Conservation (phyloP, 2,329 filamentous ascomycete species). For the Bipolaris sorokiniana region DNA sequence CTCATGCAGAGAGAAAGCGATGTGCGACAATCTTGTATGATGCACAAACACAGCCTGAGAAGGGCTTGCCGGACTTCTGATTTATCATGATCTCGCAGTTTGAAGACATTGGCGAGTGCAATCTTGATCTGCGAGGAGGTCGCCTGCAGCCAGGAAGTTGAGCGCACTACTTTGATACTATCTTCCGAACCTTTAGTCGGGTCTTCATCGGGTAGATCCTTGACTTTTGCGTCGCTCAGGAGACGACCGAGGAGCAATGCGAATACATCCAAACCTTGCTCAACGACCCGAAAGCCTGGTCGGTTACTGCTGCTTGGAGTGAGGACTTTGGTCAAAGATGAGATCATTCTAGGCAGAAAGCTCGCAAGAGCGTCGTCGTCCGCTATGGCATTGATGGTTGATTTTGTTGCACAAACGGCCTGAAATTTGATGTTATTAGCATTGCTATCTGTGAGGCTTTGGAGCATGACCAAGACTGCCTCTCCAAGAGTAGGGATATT, state of each 20-base stretch:
- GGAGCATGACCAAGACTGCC: slow-evolving; percentile 78
- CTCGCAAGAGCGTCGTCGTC: slow-evolving; percentile 79
- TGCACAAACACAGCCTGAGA: slow-evolving; percentile 71
- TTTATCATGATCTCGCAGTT: slow-evolving; percentile 73
- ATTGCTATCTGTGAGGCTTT: slow-evolving; percentile 69
- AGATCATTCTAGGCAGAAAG: slow-evolving; percentile 88
- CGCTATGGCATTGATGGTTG: slow-evolving; percentile 68
- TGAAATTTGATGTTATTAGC: slow-evolving; percentile 73
- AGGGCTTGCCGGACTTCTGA: slow-evolving; percentile 71
- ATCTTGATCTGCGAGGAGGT: slow-evolving; percentile 82
- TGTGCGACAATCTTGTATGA: slow-evolving; percentile 78
- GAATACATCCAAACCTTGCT: slow-evolving; percentile 66
- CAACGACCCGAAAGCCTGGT: slow-evolving; percentile 68
- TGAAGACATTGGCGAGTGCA: slow-evolving; percentile 78
- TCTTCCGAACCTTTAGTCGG: slow-evolving; percentile 17
- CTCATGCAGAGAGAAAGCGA: slow-evolving; percentile 72
- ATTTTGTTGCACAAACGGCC: slow-evolving; percentile 68
- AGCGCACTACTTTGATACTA: slow-evolving; percentile 47
- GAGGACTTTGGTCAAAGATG: slow-evolving; percentile 76
- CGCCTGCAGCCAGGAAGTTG: slow-evolving; percentile 74
- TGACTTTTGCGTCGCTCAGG: slow-evolving; percentile 54
- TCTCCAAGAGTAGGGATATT: slow-evolving; percentile 82
- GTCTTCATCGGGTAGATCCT: slow-evolving; percentile 28
- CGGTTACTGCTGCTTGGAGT: slow-evolving; percentile 69
- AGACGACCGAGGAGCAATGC: slow-evolving; percentile 53